Percentiles rank a stretch among this genome's conserved stretches.
These are phyloP conservation scores for Sonneratia caseolaris DNA, from an alignment of 345 rosid species.

Conservation along the genomic window DNA sequence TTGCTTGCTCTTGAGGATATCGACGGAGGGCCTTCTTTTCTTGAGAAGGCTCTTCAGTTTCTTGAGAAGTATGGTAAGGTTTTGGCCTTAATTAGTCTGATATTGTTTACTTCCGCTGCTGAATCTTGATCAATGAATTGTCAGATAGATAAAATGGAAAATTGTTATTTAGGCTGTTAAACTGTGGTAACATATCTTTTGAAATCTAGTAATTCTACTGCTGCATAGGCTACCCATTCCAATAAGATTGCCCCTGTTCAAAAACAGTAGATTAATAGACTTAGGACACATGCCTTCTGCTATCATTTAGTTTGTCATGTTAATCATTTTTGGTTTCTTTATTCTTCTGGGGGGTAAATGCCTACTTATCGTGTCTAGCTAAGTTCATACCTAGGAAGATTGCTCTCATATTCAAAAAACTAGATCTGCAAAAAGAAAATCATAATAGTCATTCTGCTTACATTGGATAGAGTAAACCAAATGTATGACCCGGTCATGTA, in stretches of 20 bases:
- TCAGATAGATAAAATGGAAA: background rate
- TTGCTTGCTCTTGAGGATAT: constrained; percentile 98
- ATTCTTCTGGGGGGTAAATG: background rate
- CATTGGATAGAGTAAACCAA: background rate
- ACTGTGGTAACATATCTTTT: background rate
- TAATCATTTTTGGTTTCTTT: background rate
- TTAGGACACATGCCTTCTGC: background rate
- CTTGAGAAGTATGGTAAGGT: constrained; percentile 83
- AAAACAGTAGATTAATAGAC: background rate
- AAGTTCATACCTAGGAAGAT: background rate
- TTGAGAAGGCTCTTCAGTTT: constrained; percentile 95
- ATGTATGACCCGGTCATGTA: background rate
- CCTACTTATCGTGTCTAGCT: background rate
- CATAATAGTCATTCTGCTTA: background rate
- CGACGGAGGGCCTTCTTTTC: constrained; percentile 98
- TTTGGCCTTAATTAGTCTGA: constrained; percentile 8
- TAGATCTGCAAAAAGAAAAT: background rate
- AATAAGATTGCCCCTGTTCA: background rate
- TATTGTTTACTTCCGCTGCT: background rate
- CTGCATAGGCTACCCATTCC: too few relatives aligned
- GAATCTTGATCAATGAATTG: background rate
- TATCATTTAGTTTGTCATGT: background rate
- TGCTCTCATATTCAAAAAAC: background rate
- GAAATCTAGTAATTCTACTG: background rate
- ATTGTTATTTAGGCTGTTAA: background rate